Evolutionary conservation across 2,329 filamentous ascomycete species (phyloP).

Genomic region (Rhexocercosporidium sp.): DNA sequence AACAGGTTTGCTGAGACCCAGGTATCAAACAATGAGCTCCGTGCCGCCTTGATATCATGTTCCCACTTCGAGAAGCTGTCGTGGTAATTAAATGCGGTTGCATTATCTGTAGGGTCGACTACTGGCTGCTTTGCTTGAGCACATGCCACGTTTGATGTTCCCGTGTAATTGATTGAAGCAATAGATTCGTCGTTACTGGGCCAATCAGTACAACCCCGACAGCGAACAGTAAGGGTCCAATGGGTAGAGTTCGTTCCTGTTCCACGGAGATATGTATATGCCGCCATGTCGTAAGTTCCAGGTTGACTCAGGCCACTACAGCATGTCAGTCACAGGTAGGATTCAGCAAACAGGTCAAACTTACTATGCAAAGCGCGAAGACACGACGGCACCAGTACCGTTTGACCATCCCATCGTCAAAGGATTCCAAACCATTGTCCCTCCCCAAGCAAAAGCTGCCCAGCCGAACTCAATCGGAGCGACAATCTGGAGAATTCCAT

Average conservation of each 20-base stretch:
- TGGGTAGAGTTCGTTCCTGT: conserved; percentile 21
- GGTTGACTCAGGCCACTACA: conserved; percentile 21
- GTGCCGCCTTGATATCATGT: conserved; percentile 17
- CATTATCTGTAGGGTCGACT: conserved; percentile 16
- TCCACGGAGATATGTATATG: conserved; percentile 24
- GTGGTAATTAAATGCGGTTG: conserved; percentile 19
- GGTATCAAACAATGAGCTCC: conserved; percentile 14
- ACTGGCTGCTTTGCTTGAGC: conserved; percentile 7
- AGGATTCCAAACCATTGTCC: conserved; percentile 29
- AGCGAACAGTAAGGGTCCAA: conserved; percentile 19
- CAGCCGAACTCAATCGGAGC: conserved; percentile 23
- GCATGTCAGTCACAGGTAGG: conserved; percentile 2
- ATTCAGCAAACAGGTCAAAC: not conserved
- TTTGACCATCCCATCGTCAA: conserved; percentile 27
- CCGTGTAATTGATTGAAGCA: conserved; percentile 6
- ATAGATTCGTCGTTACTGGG: conserved; percentile 9
- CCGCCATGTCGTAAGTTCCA: conserved; percentile 15
- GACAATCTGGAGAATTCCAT: conserved; percentile 28
- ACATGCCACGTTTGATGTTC: conserved; percentile 17
- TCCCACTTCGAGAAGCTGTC: conserved; percentile 18
- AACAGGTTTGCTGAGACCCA: conserved; percentile 17
- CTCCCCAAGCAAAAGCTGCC: conserved; percentile 30
- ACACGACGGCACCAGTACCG: conserved; percentile 19
- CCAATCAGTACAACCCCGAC: conserved; percentile 21
- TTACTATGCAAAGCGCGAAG: conserved; percentile 28